phyloP scores from a whole-genome alignment of 2,329 filamentous ascomycete genomes.

The Paracoccidioides brasiliensis region DNA sequence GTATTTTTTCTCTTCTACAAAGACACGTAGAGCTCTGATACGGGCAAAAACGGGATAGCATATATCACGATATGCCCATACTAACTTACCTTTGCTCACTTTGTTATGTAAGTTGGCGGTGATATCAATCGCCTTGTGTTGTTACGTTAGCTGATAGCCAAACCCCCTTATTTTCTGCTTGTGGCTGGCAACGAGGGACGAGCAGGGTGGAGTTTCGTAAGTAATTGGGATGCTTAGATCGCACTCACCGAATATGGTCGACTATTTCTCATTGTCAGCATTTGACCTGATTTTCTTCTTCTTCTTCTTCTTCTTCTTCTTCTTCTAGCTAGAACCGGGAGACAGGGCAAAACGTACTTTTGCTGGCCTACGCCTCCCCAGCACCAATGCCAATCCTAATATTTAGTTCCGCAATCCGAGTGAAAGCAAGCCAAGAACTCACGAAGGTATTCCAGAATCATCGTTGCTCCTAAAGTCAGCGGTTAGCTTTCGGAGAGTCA shows the following conservation, averaged over 20 bases:
- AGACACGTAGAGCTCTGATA: too few species aligned
- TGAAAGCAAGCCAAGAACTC: constrained; percentile 14
- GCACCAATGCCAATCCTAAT: background rate
- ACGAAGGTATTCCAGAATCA: constrained; percentile 41
- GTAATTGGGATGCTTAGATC: background rate
- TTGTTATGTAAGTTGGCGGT: constrained; percentile 49
- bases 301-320: background rate
- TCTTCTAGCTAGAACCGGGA: background rate
- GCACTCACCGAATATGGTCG: constrained; percentile 41
- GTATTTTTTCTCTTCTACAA: too few species aligned
- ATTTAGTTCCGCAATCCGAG: background rate
- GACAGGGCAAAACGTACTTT: background rate
- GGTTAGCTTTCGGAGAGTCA: background rate
- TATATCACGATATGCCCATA: too few species aligned
- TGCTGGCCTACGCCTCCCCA: constrained; percentile 1
- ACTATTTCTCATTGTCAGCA: constrained; percentile 18
- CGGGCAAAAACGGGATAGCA: too few species aligned
- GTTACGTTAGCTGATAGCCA: too few species aligned
- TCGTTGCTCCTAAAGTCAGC: constrained; percentile 21
- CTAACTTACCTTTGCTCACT: constrained; percentile 45
- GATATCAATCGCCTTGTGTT: constrained; percentile 40
- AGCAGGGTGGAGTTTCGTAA: background rate
- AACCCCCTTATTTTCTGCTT: too few species aligned
- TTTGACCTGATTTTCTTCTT: background rate
- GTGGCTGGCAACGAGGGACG: too few species aligned